Conservation (phyloP, 2,329 filamentous ascomycete species). For the Podosphaera leucotricha region DNA sequence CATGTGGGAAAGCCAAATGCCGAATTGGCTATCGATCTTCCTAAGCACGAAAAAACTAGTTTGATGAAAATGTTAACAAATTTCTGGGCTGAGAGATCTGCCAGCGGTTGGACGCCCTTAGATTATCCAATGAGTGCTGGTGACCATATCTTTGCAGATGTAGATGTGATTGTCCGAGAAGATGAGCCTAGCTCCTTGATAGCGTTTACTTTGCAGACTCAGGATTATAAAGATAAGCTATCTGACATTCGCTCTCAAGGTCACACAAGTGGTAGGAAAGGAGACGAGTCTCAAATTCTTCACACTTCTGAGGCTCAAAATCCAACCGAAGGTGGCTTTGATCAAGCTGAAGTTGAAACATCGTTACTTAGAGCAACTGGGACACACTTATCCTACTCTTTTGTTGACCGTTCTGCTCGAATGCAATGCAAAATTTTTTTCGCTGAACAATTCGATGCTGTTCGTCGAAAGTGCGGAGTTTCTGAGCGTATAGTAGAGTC, state of each 20-base stretch:
- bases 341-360: conserved; percentile 59
- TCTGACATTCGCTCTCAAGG: conserved; percentile 35
- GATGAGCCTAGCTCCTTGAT: conserved; percentile 94
- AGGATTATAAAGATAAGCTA: conserved; percentile 68
- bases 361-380: conserved; percentile 66
- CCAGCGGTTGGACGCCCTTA: conserved; percentile 76
- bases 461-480: conserved; percentile 78
- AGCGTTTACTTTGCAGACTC: conserved; percentile 70
- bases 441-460: conserved; percentile 88
- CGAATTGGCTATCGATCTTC: conserved; percentile 47
- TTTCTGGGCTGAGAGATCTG: conserved; percentile 95
- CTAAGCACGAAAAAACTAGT: conserved; percentile 80
- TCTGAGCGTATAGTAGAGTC: conserved; percentile 89
- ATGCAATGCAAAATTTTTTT: conserved; percentile 99
- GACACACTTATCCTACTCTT: conserved; percentile 89
- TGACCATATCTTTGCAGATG: conserved; percentile 92
- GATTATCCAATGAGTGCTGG: conserved; percentile 76
- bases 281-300: conserved; percentile 13
- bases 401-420: conserved; percentile 75
- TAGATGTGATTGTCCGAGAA: conserved; percentile 88
- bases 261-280: conserved; percentile 17
- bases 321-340: conserved; percentile 15
- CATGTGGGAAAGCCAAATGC: conserved; percentile 27
- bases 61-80: conserved; percentile 89
- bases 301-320: conserved; percentile 3